Evolutionary conservation across 2,329 filamentous ascomycete genomes (phyloP).

Genomic region (Phymatotrichopsis omnivora): DNA sequence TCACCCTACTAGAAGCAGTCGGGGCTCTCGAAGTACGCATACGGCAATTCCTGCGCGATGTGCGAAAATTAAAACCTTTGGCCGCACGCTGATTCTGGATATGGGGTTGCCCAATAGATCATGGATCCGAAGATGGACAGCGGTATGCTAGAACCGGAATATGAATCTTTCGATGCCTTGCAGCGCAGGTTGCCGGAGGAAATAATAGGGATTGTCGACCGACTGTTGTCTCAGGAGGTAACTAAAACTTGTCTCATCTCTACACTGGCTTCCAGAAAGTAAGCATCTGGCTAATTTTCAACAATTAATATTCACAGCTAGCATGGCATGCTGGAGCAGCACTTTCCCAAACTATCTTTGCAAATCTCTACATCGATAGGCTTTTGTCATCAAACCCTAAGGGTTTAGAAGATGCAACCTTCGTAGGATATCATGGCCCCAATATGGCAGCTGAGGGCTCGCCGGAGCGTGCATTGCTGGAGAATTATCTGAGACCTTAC

Average conservation of each 20-base stretch:
- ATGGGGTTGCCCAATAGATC: constrained; percentile 52
- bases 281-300: neutral
- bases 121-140: constrained; percentile 99
- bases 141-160: constrained; percentile 67
- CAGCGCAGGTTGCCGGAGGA: constrained; percentile 61
- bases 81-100: constrained; percentile 2
- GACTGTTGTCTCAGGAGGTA: constrained; percentile 81
- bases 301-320: constrained; percentile 48
- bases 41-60: neutral
- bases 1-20: constrained; percentile 90
- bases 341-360: constrained; percentile 87
- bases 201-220: constrained; percentile 86
- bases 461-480: constrained; percentile 32
- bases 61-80: too few relatives aligned
- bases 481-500: constrained; percentile 65
- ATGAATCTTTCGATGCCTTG: constrained; percentile 72
- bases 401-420: constrained; percentile 55
- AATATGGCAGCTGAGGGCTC: constrained; percentile 44
- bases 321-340: constrained; percentile 96
- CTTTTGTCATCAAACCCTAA: constrained; percentile 61
- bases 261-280: neutral
- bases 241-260: constrained; percentile 27
- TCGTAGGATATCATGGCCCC: too few relatives aligned
- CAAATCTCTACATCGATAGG: constrained; percentile 79
- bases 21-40: constrained; percentile 61